These are phyloP conservation scores for Camellia lanceoleosa DNA, from an alignment of 148 eudicot genomes.

Conservation along the genomic window DNA sequence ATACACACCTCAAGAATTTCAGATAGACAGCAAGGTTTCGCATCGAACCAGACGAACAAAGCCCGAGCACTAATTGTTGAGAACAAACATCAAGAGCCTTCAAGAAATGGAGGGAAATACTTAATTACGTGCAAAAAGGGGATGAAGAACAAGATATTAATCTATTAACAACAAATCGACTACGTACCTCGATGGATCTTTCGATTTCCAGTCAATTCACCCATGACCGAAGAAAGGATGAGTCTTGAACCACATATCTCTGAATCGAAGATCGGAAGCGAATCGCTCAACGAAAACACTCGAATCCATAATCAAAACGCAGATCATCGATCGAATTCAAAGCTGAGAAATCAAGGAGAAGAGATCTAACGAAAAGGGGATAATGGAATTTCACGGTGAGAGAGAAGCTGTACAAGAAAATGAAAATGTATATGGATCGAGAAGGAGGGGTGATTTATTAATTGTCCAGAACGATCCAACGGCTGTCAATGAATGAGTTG, in stretches of 20 bases:
- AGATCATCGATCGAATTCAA: conserved; percentile 28
- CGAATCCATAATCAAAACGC: conserved; percentile 23
- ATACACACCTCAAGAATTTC: not conserved
- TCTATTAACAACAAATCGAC: not conserved
- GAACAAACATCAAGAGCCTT: not conserved
- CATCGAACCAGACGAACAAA: too few species aligned
- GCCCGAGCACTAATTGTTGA: not conserved
- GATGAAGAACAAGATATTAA: not conserved
- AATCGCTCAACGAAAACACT: not conserved
- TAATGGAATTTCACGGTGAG: not conserved
- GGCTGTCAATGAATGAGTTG: conserved; percentile 19
- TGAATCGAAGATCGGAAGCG: not conserved
- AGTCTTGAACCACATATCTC: not conserved
- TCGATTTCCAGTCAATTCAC: not conserved
- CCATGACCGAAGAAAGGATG: not conserved
- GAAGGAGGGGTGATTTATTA: conserved; percentile 22
- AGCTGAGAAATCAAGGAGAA: not conserved
- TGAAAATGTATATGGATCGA: not conserved
- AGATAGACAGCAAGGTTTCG: not conserved
- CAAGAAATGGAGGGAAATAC: not conserved
- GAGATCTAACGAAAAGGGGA: conserved; percentile 15
- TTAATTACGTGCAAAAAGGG: not conserved
- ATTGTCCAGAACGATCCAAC: conserved; percentile 11
- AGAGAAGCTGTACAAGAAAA: not conserved
- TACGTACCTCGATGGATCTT: not conserved